A percentile compares a stretch with the other conserved stretches of the same genome.
phyloP scores from a whole-genome alignment of 805 yeast genomes.

The Wickerhamiella alocasiicola region DNA sequence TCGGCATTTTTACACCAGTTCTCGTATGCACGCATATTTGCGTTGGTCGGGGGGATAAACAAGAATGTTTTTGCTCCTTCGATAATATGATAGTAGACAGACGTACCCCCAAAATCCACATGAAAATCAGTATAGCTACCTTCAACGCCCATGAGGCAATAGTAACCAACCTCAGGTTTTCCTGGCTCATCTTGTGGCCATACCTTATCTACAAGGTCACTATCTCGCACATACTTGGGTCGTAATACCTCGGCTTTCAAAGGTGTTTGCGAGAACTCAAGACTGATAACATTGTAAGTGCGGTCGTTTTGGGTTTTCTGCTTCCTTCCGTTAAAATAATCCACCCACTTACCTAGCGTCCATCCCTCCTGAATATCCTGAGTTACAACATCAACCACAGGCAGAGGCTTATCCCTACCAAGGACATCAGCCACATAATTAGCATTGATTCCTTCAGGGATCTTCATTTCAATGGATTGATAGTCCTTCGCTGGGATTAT shows the following conservation, averaged over 20 bases:
- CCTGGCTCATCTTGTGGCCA: slow-evolving; percentile 36
- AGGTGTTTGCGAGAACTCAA: slow-evolving; percentile 55
- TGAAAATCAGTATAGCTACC: slow-evolving; percentile 83
- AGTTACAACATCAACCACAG: slow-evolving; percentile 81
- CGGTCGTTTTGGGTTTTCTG: slow-evolving; percentile 39
- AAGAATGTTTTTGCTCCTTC: slow-evolving; percentile 65
- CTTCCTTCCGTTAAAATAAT: slow-evolving; percentile 41
- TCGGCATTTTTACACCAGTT: slow-evolving; percentile 59
- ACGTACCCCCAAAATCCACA: slow-evolving; percentile 84
- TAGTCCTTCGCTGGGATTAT: slow-evolving; percentile 29
- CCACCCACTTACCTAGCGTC: slow-evolving; percentile 62
- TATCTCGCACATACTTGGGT: slow-evolving; percentile 50
- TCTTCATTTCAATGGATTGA: slow-evolving; percentile 34
- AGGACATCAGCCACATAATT: slow-evolving; percentile 42
- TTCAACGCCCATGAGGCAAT: slow-evolving; percentile 74
- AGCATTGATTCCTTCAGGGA: slow-evolving; percentile 48
- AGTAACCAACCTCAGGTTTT: slow-evolving; percentile 40
- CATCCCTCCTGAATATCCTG: slow-evolving; percentile 52
- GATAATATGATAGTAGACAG: slow-evolving; percentile 75
- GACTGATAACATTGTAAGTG: slow-evolving; percentile 65
- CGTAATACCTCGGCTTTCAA: slow-evolving; percentile 41
- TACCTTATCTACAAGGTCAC: slow-evolving; percentile 57
- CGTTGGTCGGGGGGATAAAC: slow-evolving; percentile 62
- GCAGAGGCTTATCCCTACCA: slow-evolving; percentile 53
- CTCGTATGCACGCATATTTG: slow-evolving; percentile 48